Evolutionary conservation across 352 stramenopile genomes (phyloP), one percentile per base, ranked within the genome.

Genomic region (Phytopythium kandeliae): DNA sequence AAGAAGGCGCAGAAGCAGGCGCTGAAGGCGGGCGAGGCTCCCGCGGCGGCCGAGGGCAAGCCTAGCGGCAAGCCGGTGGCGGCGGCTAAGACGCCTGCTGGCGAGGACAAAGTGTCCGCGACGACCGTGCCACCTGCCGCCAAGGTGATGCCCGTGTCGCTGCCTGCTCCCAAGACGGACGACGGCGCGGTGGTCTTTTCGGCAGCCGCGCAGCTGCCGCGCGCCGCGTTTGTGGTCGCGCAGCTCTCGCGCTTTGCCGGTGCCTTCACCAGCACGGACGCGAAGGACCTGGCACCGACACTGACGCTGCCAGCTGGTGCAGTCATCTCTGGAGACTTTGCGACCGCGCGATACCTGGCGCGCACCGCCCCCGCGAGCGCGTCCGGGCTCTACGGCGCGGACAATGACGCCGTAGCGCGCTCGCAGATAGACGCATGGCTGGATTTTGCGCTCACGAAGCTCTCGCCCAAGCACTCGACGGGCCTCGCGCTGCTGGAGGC

Each of bases 361-460:
- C 75, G 73, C 48, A 62, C 64, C 12, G 64, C 69, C 19, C 58
- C 62, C 13, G 54, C 71, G 36, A 42, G 66, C 47, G 46, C 49
- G 26, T 37, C 62, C 17, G 80, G 78, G 2, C 58, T 93, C 24
- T 89, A 89, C 54, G 79, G 78, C 13, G 63, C 64, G 1, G 61
- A 77, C 13, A 83, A 69, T 42, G 74, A 89, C 37, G 69, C 80
- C 4, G 49, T 79, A 15, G 42, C 59, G 0, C 57, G 58, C 17
- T 85, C 79, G 51, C 78, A 94, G 55, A 78, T 92, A 44, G 92
- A 98, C 66, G 72, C 92, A 64, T 98, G 92, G 92, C 73, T 98
- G 16, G 94, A 98, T 65, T 98, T 98, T 60, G 82, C 90, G 22
- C 62, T 93, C 8, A 69, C 62, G 31, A 77, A 76, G 30, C 70